A percentile compares a stretch with the other conserved stretches of the same genome.
Evolutionary conservation across 768 basidiomycete species (phyloP).

Genomic region (Neoboletus subvelutipes): DNA sequence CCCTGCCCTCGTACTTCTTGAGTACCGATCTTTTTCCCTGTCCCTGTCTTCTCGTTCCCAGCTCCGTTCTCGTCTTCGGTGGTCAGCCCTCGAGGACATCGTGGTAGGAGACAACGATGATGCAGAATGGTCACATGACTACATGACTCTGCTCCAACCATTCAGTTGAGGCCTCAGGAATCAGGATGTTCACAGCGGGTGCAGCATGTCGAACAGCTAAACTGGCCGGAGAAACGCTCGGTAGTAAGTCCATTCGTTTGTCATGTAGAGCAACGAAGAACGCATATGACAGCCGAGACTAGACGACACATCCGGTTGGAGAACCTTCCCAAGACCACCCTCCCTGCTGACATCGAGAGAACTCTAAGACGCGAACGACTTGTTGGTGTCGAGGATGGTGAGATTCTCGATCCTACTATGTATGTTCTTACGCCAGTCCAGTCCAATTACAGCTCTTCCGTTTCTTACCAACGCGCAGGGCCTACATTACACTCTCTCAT

Average conservation of each 20-base stretch:
- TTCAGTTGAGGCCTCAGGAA: no score
- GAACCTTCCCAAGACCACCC: slow-evolving; percentile 50
- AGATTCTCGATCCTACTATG: slow-evolving; percentile 1
- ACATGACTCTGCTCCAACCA: neutral
- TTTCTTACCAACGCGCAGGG: slow-evolving; percentile 59
- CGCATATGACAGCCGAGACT: slow-evolving; percentile 16
- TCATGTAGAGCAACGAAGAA: slow-evolving; percentile 5
- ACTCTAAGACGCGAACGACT: slow-evolving; percentile 41
- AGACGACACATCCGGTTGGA: slow-evolving; percentile 47
- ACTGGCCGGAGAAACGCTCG: slow-evolving; percentile 4
- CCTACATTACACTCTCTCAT: slow-evolving; percentile 53
- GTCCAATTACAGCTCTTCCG: slow-evolving; percentile 60
- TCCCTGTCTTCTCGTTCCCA: slow-evolving; percentile 51
- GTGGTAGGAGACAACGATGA: slow-evolving; percentile 36
- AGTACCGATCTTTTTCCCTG: slow-evolving; percentile 44
- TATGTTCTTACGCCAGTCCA: slow-evolving; percentile 27
- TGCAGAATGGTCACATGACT: slow-evolving; percentile 28
- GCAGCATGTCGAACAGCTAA: slow-evolving; percentile 22
- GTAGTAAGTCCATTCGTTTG: slow-evolving; percentile 13
- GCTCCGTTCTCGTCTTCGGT: slow-evolving; percentile 60
- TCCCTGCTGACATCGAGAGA: slow-evolving; percentile 55
- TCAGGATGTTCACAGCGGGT: slow-evolving; percentile 19
- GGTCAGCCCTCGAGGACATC: slow-evolving; percentile 60
- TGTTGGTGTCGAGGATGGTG: slow-evolving; percentile 45
- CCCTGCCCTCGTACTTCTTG: slow-evolving; percentile 35